Base-by-base conservation (phyloP, 2,329 filamentous ascomycete genomes). In the Cordyceps cateniannulata region DNA sequence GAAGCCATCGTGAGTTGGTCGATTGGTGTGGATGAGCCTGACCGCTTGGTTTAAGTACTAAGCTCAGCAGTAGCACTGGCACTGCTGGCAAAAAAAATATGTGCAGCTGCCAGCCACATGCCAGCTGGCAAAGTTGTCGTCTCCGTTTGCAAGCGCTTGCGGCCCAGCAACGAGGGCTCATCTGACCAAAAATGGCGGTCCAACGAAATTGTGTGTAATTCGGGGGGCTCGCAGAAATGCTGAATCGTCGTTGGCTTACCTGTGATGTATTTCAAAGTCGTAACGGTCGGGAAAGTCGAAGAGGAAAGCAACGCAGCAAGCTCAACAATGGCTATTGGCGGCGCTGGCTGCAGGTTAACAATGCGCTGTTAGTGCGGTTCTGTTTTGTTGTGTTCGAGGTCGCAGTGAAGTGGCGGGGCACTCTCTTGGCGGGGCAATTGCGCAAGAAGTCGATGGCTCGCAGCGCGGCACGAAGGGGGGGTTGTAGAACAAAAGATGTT, bases 1-100 rank as follows among this genome's bases (percentile, higher is more conserved):
- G 59, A 61, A 55, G 59, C 32, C 59, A 61, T 61, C 59, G 59
- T 61, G 59, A 61, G 42, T 45, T 42, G 22, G 27, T 29, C 16
- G 25, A 9, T n/a, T 35, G 27, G 54, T 57, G 29, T 42, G 56
- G 24, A n/a, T 45, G 56, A 35, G 32, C 25, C 56, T 51, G 56
- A 59, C 48, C 56, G 56, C 56, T 52, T 59, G 29, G 48, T 59
- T 47, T 18, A 16, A 32, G 45, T 12, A 35, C 10, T 9, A 35
- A 20, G 49, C 40, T 6, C n/a, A 27, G 14, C 24, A 53, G 38
- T 42, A 44, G 53, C 53, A 24, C 53, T 44, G 45, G 40, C 40
- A 40, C 45, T 49, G 55, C 44, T 50, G 45, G 32, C 42, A 24
- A 25, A 20, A 2, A 12, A 35, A 25, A 20, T 18, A 18, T 12